These are phyloP conservation scores for Auriculariales sp. DNA, from an alignment of 768 basidiomycete species.

Conservation along the genomic window DNA sequence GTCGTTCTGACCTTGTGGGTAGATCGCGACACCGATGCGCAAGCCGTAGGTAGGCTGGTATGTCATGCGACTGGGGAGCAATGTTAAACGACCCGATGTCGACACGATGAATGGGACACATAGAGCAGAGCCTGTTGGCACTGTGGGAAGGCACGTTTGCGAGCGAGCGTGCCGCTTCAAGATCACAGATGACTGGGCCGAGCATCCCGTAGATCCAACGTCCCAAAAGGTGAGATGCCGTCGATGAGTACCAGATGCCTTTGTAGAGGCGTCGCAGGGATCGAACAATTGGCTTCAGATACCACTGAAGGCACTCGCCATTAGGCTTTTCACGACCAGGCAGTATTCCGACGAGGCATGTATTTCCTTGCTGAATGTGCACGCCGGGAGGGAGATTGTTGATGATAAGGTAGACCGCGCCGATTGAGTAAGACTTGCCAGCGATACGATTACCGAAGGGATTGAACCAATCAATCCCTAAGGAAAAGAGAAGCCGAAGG, in stretches of 20 bases:
- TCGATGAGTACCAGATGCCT: neutral
- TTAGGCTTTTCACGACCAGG: conserved; percentile 1
- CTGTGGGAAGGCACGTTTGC: neutral
- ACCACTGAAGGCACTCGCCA: neutral
- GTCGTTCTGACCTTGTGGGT: too few relatives aligned
- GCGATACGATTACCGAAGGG: neutral
- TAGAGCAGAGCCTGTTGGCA: neutral
- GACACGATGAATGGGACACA: neutral
- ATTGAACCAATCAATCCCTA: conserved; percentile 5
- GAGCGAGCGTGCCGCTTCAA: conserved; percentile 1
- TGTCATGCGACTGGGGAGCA: too few relatives aligned
- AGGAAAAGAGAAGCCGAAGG: neutral
- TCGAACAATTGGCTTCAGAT: neutral
- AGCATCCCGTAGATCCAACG: neutral
- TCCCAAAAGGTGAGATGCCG: neutral
- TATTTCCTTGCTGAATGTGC: conserved; percentile 2
- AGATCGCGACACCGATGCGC: too few relatives aligned
- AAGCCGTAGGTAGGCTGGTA: too few relatives aligned
- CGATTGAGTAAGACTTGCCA: neutral
- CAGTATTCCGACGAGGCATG: conserved; percentile 2
- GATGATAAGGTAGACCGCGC: conserved; percentile 3
- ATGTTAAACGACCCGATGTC: neutral
- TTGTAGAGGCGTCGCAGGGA: neutral
- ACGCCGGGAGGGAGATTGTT: neutral
- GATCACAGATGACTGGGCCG: neutral